Conservation (phyloP, 345 rosid genomes). For the Raphanus raphanistrum region DNA sequence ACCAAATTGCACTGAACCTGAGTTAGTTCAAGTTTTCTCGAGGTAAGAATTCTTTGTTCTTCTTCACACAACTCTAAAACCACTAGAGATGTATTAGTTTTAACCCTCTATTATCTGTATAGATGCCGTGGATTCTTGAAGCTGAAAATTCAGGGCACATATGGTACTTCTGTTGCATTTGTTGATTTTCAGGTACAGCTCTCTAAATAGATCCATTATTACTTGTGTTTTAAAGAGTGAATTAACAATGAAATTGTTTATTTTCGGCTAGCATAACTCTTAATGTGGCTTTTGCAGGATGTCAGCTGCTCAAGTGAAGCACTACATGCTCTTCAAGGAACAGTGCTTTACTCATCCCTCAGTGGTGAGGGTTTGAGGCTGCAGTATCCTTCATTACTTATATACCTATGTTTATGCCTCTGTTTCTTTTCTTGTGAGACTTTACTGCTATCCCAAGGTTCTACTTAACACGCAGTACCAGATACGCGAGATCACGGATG, state of each 20-base stretch:
- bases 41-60: conserved; percentile 46
- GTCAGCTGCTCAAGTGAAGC: conserved; percentile 72
- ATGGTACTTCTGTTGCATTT: conserved; percentile 84
- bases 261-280: too few relatives aligned
- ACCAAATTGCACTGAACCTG: conserved; percentile 75
- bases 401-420: conserved; percentile 15
- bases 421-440: not conserved
- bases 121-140: conserved; percentile 88
- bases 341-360: conserved; percentile 67
- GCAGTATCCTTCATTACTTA: conserved; percentile 69
- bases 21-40: conserved; percentile 68
- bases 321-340: conserved; percentile 69
- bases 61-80: conserved; percentile 1
- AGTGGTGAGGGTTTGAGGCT: conserved; percentile 72
- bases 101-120: conserved; percentile 19
- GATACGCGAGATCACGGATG: conserved; percentile 86
- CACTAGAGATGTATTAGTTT: conserved; percentile 10
- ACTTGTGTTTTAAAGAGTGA: not conserved
- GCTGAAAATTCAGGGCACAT: conserved; percentile 78
- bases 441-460: conserved; percentile 4
- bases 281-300: conserved; percentile 51
- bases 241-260: not conserved
- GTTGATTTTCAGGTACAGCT: conserved; percentile 78
- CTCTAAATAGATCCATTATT: not conserved
- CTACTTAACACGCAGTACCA: conserved; percentile 48